Evolutionary conservation across 192 early-diverging fungal genomes (phyloP), one percentile per base, ranked within the genome.

Genomic region (Dispira parvispora): DNA sequence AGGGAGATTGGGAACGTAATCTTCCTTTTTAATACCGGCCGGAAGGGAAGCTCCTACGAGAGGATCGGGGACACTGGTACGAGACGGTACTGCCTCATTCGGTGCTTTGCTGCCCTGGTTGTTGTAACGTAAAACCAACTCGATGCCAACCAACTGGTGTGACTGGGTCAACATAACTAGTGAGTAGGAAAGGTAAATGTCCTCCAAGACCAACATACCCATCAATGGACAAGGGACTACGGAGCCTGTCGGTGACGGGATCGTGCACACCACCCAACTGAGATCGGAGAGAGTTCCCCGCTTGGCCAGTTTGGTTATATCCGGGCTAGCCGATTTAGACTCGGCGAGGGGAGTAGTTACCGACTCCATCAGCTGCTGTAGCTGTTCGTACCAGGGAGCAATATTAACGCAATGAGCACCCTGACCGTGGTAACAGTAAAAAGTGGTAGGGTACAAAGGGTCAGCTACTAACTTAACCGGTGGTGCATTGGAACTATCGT

Each of bases 371-470:
- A 70, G 64, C 0, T 69, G 62, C 11, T 68, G 65, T 47, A 83
- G 49, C 12, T 64, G 28, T 8, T 69, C 68, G 21, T 78, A 45
- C 84, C 87, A 87, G 55, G 69, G 68, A 16, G 74, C 69, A 38
- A 84, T 71, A 23, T 76, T 75, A 8, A 89, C 68, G 13, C 77
- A 75, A 66, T 90, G 85, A 2, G 80, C 83, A 47, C 88, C 90
- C 47, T 72, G 72, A 23, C 75, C 66, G 61, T 92, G 88, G 44
- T 85, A 81, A 8, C 79, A 71, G 61, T 84, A 92, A 53, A 86
- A 82, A 18, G 76, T 76, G 26, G 82, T 73, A 28, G 75, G 66
- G 47, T 83, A 83, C 50, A 79, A 67, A 10, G 80, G 66, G 62
- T 92, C 88, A 0, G 66, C 62, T 3, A 80, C 63, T 43, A 92